Percentiles rank a stretch among this genome's conserved stretches.
phyloP scores from a whole-genome alignment of 108 stramenopile genomes.

The Thalassiosira profunda region DNA sequence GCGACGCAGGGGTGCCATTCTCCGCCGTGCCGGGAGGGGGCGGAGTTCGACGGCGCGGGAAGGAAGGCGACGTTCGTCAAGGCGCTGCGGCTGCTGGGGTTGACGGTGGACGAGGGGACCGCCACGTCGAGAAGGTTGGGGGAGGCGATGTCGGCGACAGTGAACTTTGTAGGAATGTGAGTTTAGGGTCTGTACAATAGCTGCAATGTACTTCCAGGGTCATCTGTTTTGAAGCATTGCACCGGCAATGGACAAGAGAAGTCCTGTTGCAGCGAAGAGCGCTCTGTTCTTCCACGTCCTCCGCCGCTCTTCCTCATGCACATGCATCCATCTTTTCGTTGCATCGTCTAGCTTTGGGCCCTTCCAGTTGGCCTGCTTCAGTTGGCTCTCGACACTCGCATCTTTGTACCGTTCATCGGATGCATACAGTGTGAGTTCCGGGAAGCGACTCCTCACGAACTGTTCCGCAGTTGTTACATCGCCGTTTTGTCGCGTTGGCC shows the following conservation, averaged over 20 bases:
- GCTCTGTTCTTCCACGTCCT: constrained; percentile 2
- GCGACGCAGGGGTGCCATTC: constrained; percentile 42
- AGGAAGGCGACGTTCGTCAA: too few relatives aligned
- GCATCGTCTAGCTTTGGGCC: constrained; percentile 10
- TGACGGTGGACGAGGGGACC: too few relatives aligned
- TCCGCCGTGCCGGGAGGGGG: constrained; percentile 34
- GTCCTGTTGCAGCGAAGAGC: too few relatives aligned
- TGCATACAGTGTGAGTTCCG: constrained; percentile 25
- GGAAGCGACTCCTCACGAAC: constrained; percentile 21
- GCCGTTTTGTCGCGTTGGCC: constrained; percentile 1
- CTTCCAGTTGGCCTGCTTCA: constrained; percentile 24
- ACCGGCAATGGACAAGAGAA: too few relatives aligned
- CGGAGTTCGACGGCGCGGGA: too few relatives aligned
- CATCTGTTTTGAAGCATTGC: too few relatives aligned
- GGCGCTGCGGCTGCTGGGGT: too few relatives aligned
- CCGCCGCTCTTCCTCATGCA: constrained; percentile 18
- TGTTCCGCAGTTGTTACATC: constrained; percentile 29
- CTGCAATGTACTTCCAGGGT: too few relatives aligned
- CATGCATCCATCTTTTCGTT: constrained; percentile 19
- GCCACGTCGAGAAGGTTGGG: too few relatives aligned
- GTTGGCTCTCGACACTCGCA: constrained; percentile 50
- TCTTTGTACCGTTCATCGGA: constrained; percentile 39
- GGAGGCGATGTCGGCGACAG: too few relatives aligned
- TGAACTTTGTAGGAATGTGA: too few relatives aligned
- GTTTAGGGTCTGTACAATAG: too few relatives aligned